Conservation (phyloP, 139 green algal species). For the Deuterostichococcus epilithicus region DNA sequence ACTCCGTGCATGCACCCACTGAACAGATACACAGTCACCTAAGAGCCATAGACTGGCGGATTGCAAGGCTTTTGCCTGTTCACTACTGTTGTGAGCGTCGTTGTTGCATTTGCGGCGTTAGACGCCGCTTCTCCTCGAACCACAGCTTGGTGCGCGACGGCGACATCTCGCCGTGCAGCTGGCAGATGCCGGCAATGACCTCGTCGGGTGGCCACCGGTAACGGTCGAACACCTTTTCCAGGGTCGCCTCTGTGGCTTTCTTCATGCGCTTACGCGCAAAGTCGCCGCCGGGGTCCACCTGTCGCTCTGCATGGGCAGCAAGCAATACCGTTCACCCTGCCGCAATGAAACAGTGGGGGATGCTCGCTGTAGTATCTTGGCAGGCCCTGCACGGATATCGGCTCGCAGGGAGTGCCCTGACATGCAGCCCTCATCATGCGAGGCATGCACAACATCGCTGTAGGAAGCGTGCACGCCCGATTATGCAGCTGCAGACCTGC, state of each 20-base stretch:
- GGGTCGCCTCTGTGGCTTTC: not conserved
- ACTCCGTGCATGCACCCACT: no score
- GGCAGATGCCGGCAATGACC: not conserved
- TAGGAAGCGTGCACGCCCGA: no score
- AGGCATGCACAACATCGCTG: no score
- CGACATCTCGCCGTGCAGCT: not conserved
- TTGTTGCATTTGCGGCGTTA: not conserved
- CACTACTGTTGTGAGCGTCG: constrained; percentile 5
- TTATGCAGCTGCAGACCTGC: no score
- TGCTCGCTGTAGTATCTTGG: no score
- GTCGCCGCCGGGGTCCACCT: not conserved
- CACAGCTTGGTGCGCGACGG: not conserved
- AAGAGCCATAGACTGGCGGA: no score
- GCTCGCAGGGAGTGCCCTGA: no score
- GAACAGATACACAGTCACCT: no score
- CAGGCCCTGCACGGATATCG: no score
- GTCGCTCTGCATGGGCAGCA: not conserved
- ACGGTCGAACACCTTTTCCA: not conserved
- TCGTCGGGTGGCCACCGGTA: not conserved
- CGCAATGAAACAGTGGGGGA: no score
- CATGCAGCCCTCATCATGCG: no score
- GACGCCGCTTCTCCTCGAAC: not conserved
- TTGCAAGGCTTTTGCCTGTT: not conserved
- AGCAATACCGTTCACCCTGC: no score
- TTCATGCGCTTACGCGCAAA: not conserved